Base-by-base conservation (phyloP, 345 rosid genomes). In the Rhodomyrtus tomentosa region DNA sequence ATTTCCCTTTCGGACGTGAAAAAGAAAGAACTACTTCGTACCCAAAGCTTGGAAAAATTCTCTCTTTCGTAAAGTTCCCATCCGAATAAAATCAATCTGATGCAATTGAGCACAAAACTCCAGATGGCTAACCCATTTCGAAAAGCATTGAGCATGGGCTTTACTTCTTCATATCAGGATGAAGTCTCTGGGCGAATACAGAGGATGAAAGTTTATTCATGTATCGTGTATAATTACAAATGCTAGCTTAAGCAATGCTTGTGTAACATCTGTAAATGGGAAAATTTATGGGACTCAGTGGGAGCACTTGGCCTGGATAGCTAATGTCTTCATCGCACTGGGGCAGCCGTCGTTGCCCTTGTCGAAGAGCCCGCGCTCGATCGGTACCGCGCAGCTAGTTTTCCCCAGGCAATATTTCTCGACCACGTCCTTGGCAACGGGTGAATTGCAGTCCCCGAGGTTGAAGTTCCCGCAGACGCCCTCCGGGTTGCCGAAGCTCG, bases 321-420 rank as follows among this genome's bases (percentile, higher is more conserved):
- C 94, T 22, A 95, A 88, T 10, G 89, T 88, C 94, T 93, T 94
- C 25, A 49, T 83, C 74, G 87, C 53, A 38, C 86, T 38, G 7
- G 92, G 88, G 55, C 99, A 95, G 25, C 83, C 55, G 81, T 89
- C 94, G 7, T 85, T 81, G 36, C 83, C 87, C 87, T 91, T 87
- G 83, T 82, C 27, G 55, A 94, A 93, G 12, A 84, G 45, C 29
- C 54, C 85, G 38, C 86, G 88, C 20, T 94, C 90, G 38, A 93
- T 42, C 2, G 95, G 98, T 22, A 96, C 85, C 3, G 62, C 82
- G 86, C 99, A 96, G 18, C 49, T 53, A 12, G 76, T 55, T 85
- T 95, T 94, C 12, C 99, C 98, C 81, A 95, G 27, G 89, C 99
- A 96, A 21, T 56, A 54, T 92, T 90, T 90, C 85, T 95, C 96